Evolutionary conservation across 805 yeast genomes (phyloP).

Genomic region (Henningerozyma blattae): DNA sequence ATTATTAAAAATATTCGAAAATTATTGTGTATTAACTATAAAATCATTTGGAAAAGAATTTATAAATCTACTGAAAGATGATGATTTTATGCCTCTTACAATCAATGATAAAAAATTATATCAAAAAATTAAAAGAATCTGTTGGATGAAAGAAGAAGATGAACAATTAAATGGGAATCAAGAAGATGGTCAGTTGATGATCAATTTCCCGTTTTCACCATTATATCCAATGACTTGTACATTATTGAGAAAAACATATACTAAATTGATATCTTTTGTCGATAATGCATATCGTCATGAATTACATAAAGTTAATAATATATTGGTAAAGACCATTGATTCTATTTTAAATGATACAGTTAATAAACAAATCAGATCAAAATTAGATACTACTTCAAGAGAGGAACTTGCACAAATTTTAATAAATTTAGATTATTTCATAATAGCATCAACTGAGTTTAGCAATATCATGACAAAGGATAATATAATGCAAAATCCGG

Average conservation of each 20-base stretch:
- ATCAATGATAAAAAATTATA: constrained; percentile 49
- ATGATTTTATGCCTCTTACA: constrained; percentile 80
- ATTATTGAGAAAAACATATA: constrained; percentile 52
- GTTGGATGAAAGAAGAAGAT: constrained; percentile 54
- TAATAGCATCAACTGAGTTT: constrained; percentile 61
- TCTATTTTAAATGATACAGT: constrained; percentile 55
- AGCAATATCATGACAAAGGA: constrained; percentile 30
- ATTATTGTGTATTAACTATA: constrained; percentile 45
- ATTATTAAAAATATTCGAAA: constrained; percentile 44
- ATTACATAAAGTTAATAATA: constrained; percentile 45
- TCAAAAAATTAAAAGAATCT: constrained; percentile 46
- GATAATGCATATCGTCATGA: constrained; percentile 54
- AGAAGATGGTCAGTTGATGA: constrained; percentile 33
- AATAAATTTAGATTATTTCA: constrained; percentile 78
- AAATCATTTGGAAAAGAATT: constrained; percentile 51
- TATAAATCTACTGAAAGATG: constrained; percentile 50
- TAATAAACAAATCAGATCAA: constrained; percentile 46
- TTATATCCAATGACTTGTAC: constrained; percentile 81
- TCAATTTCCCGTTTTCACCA: constrained; percentile 76
- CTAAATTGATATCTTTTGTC: constrained; percentile 51
- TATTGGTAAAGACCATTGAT: constrained; percentile 54
- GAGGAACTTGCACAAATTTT: constrained; percentile 85
- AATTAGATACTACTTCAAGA: constrained; percentile 61
- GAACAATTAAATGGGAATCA: constrained; percentile 5
- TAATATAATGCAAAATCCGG: constrained; percentile 25